phyloP scores from a whole-genome alignment of 148 eudicot species.

The Spergularia marina region DNA sequence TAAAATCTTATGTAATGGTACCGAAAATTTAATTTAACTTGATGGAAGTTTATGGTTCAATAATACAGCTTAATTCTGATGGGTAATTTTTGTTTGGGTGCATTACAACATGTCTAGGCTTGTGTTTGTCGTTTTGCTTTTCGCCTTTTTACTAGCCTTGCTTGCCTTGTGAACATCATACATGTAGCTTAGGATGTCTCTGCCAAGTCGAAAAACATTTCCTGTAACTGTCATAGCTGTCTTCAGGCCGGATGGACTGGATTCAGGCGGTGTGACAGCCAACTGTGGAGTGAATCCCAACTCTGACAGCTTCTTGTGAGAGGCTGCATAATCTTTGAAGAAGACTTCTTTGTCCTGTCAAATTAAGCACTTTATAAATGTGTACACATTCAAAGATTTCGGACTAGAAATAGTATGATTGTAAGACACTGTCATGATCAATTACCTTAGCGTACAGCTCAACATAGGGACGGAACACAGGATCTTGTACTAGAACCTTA shows the following conservation, averaged over 20 bases:
- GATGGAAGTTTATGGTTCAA: no score
- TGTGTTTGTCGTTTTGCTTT: neutral
- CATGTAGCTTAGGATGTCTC: slow-evolving; percentile 41
- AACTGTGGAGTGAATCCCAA: slow-evolving; percentile 42
- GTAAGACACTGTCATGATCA: neutral
- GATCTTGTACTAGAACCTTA: slow-evolving; percentile 59
- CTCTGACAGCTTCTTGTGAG: slow-evolving; percentile 83
- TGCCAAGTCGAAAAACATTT: slow-evolving; percentile 42
- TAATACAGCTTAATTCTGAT: no score
- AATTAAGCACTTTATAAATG: no score
- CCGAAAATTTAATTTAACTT: no score
- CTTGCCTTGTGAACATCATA: slow-evolving; percentile 28
- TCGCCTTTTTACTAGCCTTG: neutral
- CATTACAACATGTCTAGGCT: no score
- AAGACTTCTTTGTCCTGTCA: slow-evolving; percentile 69
- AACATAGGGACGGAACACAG: slow-evolving; percentile 52
- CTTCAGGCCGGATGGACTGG: slow-evolving; percentile 16
- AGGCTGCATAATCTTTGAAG: slow-evolving; percentile 71
- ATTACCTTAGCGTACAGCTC: slow-evolving; percentile 73
- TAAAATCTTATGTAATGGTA: no score
- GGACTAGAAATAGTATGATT: no score
- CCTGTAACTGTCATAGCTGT: slow-evolving; percentile 15
- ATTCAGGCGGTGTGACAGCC: slow-evolving; percentile 18
- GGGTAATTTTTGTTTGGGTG: no score
- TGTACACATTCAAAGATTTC: no score